A percentile compares a stretch with the other conserved stretches of the same genome.
These are phyloP conservation scores for Cyclotella baltica DNA, from an alignment of 108 stramenopile species.

Conservation along the genomic window DNA sequence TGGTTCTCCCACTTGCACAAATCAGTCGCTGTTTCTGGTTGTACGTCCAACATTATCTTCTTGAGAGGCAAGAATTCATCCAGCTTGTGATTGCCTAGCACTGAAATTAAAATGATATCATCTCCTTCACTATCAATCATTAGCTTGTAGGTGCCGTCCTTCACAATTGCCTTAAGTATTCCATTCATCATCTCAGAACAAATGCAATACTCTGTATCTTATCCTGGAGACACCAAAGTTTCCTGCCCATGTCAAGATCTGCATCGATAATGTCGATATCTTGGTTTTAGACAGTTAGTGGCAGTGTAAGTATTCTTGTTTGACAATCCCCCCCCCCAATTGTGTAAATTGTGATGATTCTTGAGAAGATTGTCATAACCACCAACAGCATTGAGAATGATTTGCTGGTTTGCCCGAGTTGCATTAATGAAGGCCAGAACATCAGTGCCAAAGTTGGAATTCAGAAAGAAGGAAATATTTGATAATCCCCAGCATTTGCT, in stretches of 20 bases:
- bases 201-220: conserved; percentile 7
- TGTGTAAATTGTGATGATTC: background rate
- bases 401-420: too few species aligned
- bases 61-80: conserved; percentile 13
- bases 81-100: background rate
- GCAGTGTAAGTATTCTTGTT: background rate
- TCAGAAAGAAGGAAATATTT: too few species aligned
- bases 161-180: background rate
- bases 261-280: background rate
- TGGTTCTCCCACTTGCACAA: background rate
- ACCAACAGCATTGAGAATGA: background rate
- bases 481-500: too few species aligned
- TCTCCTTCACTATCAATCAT: background rate
- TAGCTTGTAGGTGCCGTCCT: background rate
- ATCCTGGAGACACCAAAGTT: background rate
- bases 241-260: too few species aligned
- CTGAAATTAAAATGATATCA: background rate
- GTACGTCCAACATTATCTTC: conserved; percentile 4
- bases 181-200: background rate
- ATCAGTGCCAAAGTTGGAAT: too few species aligned
- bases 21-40: conserved; percentile 11
- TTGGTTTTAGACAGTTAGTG: background rate
- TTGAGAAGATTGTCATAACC: background rate
- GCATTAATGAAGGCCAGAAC: too few species aligned
- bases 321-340: background rate